Base-by-base conservation (phyloP, 495 filamentous ascomycete species). In the Usnea hakonensis region DNA sequence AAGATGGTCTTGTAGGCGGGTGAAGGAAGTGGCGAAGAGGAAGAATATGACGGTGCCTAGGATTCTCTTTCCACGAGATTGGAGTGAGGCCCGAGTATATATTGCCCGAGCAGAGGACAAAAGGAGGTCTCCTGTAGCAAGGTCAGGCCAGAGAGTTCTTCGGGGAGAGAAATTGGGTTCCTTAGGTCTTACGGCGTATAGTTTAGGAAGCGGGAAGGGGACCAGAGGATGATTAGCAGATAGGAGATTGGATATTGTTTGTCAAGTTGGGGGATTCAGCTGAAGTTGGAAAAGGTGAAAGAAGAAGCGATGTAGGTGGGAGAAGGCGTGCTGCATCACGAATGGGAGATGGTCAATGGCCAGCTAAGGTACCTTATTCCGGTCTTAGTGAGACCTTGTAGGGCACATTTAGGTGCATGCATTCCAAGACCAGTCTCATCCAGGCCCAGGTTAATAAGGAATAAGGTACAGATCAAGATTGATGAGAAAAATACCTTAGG, bases 391-490 rank as follows among this genome's bases (percentile, higher is more conserved):
- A n/a, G 38, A 21, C 46, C 46, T 50, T 50, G 46, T 50, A 50
- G 28, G 28, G 26, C 48, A 32, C 26, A 52, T 23, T 32, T 52
- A 52, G 48, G 14, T 52, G 48, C 48, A 52, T 52, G 16, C 48
- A 32, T 52, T 52, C 48, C 48, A 52, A 28, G 26, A 4, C n/a
- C n/a, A n/a, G n/a, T n/a, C n/a, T n/a, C n/a, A n/a, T n/a, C n/a
- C n/a, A n/a, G n/a, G n/a, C n/a, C n/a, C n/a, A n/a, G n/a, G n/a
- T 43, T 46, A 48, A 28, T 60, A 17, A 43, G 60, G 52, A 33
- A 62, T 35, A 48, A 65, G 63, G 57, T 41, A 57, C 63, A 62
- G 52, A 48, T 63, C 64, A 61, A 65, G 64, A 65, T 65, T 61
- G 17, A 32, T 37, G 41, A 48, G 36, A 57, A 57, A 38, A n/a